Conservation (phyloP, 192 early-diverging fungal species). For the Blastocladiella britannica region DNA sequence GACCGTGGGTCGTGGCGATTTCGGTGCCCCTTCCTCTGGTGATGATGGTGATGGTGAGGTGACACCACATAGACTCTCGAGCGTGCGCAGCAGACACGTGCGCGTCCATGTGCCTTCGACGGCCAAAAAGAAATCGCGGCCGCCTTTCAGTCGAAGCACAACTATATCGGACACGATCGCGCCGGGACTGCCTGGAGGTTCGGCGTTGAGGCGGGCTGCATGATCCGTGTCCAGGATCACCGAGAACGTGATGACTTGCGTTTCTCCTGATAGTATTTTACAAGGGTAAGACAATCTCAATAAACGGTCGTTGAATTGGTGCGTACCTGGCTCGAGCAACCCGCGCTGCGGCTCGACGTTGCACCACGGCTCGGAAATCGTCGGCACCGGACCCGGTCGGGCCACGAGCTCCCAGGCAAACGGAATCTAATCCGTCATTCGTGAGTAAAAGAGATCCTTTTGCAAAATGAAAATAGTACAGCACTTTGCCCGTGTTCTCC, state of each 20-base stretch:
- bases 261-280: slow-evolving; percentile 22
- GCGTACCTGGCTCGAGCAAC: slow-evolving; percentile 47
- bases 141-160: slow-evolving; percentile 58
- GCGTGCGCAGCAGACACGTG: slow-evolving; percentile 50
- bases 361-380: slow-evolving; percentile 50
- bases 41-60: not conserved
- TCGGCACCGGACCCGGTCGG: not conserved
- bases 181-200: no score
- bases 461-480: not conserved
- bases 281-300: slow-evolving; percentile 1
- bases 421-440: not conserved
- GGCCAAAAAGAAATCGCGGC: slow-evolving; percentile 66
- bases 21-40: no score
- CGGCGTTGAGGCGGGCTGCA: slow-evolving; percentile 31
- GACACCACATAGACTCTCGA: slow-evolving; percentile 33
- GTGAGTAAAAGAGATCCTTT: not conserved
- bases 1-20: not conserved
- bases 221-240: slow-evolving; percentile 26
- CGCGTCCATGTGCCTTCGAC: slow-evolving; percentile 44
- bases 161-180: slow-evolving; percentile 51
- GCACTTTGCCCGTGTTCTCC: slow-evolving; percentile 46
- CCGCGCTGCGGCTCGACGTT: slow-evolving; percentile 38
- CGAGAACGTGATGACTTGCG: slow-evolving; percentile 31
- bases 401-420: slow-evolving; percentile 1
- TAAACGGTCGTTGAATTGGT: slow-evolving; percentile 6